Evolutionary conservation across 1,284 basidiomycete genomes (phyloP).

Genomic region (Puccinia horiana): DNA sequence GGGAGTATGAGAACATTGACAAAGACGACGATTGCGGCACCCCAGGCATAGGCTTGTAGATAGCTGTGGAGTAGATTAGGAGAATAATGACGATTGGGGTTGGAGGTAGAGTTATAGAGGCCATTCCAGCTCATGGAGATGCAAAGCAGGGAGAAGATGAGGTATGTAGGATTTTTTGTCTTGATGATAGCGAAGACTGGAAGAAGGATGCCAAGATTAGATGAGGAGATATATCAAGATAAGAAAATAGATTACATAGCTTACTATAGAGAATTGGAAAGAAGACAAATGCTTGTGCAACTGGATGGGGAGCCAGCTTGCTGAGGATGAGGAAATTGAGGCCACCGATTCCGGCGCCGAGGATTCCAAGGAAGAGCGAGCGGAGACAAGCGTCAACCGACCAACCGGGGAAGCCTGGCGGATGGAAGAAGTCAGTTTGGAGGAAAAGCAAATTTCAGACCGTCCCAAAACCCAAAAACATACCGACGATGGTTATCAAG

Average conservation of each 20-base stretch:
- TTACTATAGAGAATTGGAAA: slow-evolving; percentile 56
- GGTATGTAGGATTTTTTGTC: slow-evolving; percentile 55
- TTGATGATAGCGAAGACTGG: slow-evolving; percentile 55
- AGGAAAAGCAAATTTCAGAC: slow-evolving; percentile 25
- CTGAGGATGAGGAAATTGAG: slow-evolving; percentile 58
- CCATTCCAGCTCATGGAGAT: slow-evolving; percentile 59
- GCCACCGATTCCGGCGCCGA: slow-evolving; percentile 56
- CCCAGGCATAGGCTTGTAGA: slow-evolving; percentile 57
- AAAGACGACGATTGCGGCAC: slow-evolving; percentile 56
- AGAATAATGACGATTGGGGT: slow-evolving; percentile 53
- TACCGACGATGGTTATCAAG: slow-evolving; percentile 6
- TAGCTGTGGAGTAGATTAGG: slow-evolving; percentile 56
- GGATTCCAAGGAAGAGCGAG: slow-evolving; percentile 52
- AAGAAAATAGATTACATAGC: slow-evolving; percentile 13
- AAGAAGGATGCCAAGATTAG: no score
- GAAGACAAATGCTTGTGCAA: slow-evolving; percentile 59
- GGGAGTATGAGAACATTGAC: slow-evolving; percentile 59
- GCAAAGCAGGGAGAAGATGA: slow-evolving; percentile 56
- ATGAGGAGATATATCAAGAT: not conserved
- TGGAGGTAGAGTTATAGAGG: slow-evolving; percentile 52
- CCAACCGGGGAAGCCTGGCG: slow-evolving; percentile 56
- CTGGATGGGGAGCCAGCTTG: slow-evolving; percentile 54
- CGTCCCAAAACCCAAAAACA: not conserved
- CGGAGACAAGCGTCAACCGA: slow-evolving; percentile 52
- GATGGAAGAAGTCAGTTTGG: slow-evolving; percentile 57